phyloP scores from a whole-genome alignment of 2,329 filamentous ascomycete species.

The Calonectria ilicicola region DNA sequence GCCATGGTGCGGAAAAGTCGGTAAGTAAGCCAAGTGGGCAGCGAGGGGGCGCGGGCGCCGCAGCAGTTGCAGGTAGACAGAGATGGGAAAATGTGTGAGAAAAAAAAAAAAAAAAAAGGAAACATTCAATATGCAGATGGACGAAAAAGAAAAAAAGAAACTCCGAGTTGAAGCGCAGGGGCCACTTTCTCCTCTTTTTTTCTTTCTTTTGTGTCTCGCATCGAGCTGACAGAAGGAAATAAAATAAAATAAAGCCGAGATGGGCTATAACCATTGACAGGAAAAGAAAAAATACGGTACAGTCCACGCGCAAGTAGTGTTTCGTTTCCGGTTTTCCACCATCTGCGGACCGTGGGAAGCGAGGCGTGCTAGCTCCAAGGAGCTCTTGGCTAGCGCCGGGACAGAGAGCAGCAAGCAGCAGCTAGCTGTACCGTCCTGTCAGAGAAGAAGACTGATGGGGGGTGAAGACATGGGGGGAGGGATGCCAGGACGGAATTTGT shows the following conservation, averaged over 20 bases:
- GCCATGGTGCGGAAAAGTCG: constrained; percentile 20
- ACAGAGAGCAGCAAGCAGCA: neutral
- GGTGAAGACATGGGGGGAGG: neutral
- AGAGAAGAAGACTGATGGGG: neutral
- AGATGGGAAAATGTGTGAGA: too few species aligned
- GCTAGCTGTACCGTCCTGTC: neutral
- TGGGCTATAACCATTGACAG: neutral
- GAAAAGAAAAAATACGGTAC: neutral
- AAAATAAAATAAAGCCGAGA: neutral
- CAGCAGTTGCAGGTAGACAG: neutral
- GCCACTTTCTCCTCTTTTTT: neutral
- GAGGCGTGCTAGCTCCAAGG: constrained; percentile 1
- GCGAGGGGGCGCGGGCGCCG: too few species aligned
- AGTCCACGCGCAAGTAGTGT: too few species aligned
- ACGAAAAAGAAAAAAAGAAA: neutral
- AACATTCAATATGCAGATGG: neutral
- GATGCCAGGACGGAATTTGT: neutral
- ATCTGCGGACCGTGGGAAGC: constrained; percentile 1
- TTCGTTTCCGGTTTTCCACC: neutral
- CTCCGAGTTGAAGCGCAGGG: too few species aligned
- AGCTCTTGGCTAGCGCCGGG: neutral
- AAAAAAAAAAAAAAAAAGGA: neutral
- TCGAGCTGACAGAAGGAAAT: neutral
- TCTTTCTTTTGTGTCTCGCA: neutral
- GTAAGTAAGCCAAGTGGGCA: constrained; percentile 6